phyloP scores from a whole-genome alignment of 306 rosid species.

The Begonia fuchsioides region DNA sequence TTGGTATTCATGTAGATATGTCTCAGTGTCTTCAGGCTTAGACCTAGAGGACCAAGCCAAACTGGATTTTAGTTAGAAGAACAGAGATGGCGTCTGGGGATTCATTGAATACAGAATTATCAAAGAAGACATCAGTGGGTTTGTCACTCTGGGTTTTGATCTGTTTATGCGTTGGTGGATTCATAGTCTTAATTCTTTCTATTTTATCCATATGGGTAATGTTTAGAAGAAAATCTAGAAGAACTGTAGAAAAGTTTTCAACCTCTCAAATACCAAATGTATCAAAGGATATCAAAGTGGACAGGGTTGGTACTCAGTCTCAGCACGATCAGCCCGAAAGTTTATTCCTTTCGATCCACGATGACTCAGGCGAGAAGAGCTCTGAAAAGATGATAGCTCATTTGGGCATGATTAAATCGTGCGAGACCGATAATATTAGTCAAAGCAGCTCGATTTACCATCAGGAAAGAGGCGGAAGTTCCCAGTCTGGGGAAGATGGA shows the following conservation, averaged over 20 bases:
- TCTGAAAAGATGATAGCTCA: conserved; percentile 52
- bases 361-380: conserved; percentile 46
- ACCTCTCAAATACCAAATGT: conserved; percentile 34
- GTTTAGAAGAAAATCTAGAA: conserved; percentile 62
- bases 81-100: conserved; percentile 36
- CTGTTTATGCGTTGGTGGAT: conserved; percentile 59
- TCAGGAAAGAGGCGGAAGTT: conserved; percentile 45
- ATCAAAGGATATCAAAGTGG: conserved; percentile 80
- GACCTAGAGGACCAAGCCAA: conserved; percentile 18
- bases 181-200: conserved; percentile 51
- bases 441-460: conserved; percentile 58
- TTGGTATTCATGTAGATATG: conserved; percentile 34
- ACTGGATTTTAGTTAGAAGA: conserved; percentile 12
- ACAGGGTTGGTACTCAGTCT: conserved; percentile 58
- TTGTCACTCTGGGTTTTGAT: conserved; percentile 75
- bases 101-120: conserved; percentile 52
- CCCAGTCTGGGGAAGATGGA: conserved; percentile 57
- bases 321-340: conserved; percentile 29
- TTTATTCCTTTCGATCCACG: conserved; percentile 35
- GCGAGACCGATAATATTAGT: conserved; percentile 50
- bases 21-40: conserved; percentile 16
- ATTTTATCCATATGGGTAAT: conserved; percentile 66
- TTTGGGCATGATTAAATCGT: conserved; percentile 5
- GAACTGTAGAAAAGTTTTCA: conserved; percentile 47
- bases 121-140: conserved; percentile 66